Conservation (phyloP, 2,329 filamentous ascomycete species). For the Lasiodiplodia hormozganensis region DNA sequence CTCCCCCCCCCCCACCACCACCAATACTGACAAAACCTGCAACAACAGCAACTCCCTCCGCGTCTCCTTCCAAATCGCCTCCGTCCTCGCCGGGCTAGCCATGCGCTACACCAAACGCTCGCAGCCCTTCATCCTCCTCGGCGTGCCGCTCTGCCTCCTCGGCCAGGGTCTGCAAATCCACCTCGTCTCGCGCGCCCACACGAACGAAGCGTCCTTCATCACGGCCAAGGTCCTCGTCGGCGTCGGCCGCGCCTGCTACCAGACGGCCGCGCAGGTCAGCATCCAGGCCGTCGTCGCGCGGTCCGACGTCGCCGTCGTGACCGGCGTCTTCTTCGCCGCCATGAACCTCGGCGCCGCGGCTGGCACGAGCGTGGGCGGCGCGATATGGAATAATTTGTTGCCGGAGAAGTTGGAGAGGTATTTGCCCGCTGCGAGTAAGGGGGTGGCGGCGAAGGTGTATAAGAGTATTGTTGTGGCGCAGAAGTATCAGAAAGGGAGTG, state of each 20-base stretch:
- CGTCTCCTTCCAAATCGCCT: conserved; percentile 4
- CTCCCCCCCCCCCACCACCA: too few relatives aligned
- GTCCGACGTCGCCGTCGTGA: not conserved
- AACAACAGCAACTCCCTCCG: not conserved
- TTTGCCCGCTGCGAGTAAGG: not conserved
- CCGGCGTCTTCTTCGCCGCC: not conserved
- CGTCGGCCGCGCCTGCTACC: too few relatives aligned
- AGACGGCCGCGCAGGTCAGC: too few relatives aligned
- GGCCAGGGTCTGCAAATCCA: not conserved
- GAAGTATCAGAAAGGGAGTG: not conserved
- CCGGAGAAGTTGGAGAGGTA: not conserved
- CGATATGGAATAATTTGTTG: not conserved
- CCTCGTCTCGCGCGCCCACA: not conserved
- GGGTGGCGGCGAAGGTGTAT: not conserved
- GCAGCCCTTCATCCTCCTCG: not conserved
- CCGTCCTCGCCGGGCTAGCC: not conserved
- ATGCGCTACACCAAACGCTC: not conserved
- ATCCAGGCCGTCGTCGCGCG: not conserved
- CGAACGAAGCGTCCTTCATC: too few relatives aligned
- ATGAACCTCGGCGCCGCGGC: not conserved
- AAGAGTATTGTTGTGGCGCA: not conserved
- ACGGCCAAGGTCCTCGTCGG: too few relatives aligned
- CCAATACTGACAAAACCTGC: not conserved
- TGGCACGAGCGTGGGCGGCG: not conserved
- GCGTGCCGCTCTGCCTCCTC: not conserved